phyloP scores from a whole-genome alignment of 148 eudicot species.

The Nepenthes gracilis region DNA sequence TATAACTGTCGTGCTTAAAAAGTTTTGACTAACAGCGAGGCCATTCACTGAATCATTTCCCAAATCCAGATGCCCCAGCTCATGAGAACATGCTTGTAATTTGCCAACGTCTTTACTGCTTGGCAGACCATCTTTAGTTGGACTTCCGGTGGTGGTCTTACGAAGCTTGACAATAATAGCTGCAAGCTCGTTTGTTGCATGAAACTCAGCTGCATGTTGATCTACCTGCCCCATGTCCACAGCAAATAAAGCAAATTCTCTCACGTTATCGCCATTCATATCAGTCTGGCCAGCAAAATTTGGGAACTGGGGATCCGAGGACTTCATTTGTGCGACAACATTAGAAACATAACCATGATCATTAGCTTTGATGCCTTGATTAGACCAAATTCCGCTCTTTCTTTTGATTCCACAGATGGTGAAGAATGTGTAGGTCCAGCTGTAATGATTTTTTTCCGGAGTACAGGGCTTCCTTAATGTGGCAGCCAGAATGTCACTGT shows the following conservation, averaged over 20 bases:
- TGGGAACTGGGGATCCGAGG: slow-evolving; percentile 26
- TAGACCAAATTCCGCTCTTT: slow-evolving; percentile 53
- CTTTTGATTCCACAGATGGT: slow-evolving; percentile 59
- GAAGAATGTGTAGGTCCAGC: slow-evolving; percentile 70
- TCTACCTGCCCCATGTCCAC: slow-evolving; percentile 31
- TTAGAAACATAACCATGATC: slow-evolving; percentile 38
- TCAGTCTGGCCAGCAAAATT: slow-evolving; percentile 10
- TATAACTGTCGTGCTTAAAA: slow-evolving; percentile 39
- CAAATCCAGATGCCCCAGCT: too few relatives aligned
- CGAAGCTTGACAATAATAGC: slow-evolving; percentile 59
- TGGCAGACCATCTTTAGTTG: not conserved
- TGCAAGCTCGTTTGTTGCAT: slow-evolving; percentile 64
- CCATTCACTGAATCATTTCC: not conserved
- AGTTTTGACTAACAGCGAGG: slow-evolving; percentile 1
- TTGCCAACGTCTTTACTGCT: not conserved
- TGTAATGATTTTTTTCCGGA: slow-evolving; percentile 25
- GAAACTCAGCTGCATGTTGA: slow-evolving; percentile 30
- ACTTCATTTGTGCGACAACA: slow-evolving; percentile 70
- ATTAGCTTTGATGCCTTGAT: slow-evolving; percentile 37
- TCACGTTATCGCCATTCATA: slow-evolving; percentile 13
- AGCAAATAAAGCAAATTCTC: slow-evolving; percentile 61
- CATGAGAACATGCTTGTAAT: not conserved
- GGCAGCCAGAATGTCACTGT: slow-evolving; percentile 59
- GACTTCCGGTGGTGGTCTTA: not conserved
- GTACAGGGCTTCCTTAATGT: slow-evolving; percentile 38